Conservation (phyloP, 1,284 basidiomycete genomes). For the Golubevia sp. region DNA sequence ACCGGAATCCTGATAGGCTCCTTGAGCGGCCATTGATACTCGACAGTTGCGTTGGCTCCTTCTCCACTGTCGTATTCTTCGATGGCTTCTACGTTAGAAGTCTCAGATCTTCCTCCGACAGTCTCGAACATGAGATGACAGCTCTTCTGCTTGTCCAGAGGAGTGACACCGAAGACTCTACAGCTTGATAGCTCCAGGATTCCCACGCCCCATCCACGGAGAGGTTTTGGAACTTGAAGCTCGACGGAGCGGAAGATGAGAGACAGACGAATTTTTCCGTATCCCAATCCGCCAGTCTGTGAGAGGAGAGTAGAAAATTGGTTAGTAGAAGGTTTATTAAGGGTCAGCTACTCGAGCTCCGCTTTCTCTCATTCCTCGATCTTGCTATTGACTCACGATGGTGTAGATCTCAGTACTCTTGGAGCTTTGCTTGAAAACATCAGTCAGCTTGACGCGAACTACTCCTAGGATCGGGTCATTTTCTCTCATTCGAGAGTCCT, state of each 20-base stretch:
- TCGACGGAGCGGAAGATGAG: constrained; percentile 44
- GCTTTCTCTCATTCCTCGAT: background rate
- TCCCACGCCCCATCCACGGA: constrained; percentile 50
- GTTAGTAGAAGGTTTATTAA: background rate
- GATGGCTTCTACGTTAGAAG: constrained; percentile 18
- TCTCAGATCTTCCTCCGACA: constrained; percentile 31
- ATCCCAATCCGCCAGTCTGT: constrained; percentile 35
- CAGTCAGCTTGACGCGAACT: constrained; percentile 31
- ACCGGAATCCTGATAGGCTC: constrained; percentile 25
- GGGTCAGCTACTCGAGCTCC: background rate
- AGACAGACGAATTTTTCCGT: constrained; percentile 42
- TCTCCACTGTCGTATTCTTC: constrained; percentile 22
- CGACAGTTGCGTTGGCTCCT: constrained; percentile 22
- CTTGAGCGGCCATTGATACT: constrained; percentile 27
- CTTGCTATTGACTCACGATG: constrained; percentile 18
- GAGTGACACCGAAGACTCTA: constrained; percentile 22
- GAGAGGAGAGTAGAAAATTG: background rate
- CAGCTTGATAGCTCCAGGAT: constrained; percentile 30
- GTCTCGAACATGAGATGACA: constrained; percentile 34
- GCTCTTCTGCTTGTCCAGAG: constrained; percentile 27
- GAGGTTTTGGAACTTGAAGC: constrained; percentile 31
- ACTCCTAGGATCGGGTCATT: constrained; percentile 44
- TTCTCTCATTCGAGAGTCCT: constrained; percentile 45
- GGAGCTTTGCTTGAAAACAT: constrained; percentile 30
- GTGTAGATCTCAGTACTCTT: constrained; percentile 35